Evolutionary conservation across 306 rosid species (phyloP).

Genomic region (Parietaria judaica): DNA sequence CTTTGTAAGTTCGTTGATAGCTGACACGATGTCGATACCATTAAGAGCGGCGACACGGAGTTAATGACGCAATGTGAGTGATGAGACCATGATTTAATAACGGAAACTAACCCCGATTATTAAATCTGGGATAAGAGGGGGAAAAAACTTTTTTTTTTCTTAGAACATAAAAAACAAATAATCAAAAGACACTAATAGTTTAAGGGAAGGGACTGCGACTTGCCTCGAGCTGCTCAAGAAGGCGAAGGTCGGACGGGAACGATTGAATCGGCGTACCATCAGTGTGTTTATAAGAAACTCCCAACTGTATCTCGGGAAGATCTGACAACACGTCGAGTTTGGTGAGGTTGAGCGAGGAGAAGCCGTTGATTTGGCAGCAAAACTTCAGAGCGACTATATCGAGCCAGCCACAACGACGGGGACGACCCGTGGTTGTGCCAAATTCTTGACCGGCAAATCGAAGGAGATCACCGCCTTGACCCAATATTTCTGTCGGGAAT

Average conservation of each 20-base stretch:
- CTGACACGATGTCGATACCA: too few relatives aligned
- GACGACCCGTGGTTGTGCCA: slow-evolving; percentile 97
- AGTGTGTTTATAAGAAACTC: slow-evolving; percentile 46
- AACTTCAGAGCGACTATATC: slow-evolving; percentile 69
- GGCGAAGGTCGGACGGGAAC: slow-evolving; percentile 76
- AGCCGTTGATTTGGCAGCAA: slow-evolving; percentile 83
- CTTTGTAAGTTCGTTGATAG: too few relatives aligned
- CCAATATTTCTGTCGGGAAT: slow-evolving; percentile 84
- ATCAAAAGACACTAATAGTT: not conserved
- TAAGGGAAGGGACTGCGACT: slow-evolving; percentile 2
- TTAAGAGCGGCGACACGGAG: too few relatives aligned
- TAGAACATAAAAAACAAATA: not conserved
- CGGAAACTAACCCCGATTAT: too few relatives aligned
- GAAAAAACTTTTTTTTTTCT: not conserved
- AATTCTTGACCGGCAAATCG: slow-evolving; percentile 92
- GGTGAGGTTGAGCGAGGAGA: slow-evolving; percentile 81
- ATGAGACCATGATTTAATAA: too few relatives aligned
- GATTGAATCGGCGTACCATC: slow-evolving; percentile 69
- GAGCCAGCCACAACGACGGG: slow-evolving; percentile 98
- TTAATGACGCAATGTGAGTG: too few relatives aligned
- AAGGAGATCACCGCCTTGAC: slow-evolving; percentile 74
- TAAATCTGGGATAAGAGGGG: too few relatives aligned
- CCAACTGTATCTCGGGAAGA: slow-evolving; percentile 64
- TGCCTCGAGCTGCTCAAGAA: slow-evolving; percentile 83
- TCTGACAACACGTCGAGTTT: slow-evolving; percentile 89